Conservation (phyloP, 1,139 yeast genomes). For the Scheffersomyces illinoinensis region DNA sequence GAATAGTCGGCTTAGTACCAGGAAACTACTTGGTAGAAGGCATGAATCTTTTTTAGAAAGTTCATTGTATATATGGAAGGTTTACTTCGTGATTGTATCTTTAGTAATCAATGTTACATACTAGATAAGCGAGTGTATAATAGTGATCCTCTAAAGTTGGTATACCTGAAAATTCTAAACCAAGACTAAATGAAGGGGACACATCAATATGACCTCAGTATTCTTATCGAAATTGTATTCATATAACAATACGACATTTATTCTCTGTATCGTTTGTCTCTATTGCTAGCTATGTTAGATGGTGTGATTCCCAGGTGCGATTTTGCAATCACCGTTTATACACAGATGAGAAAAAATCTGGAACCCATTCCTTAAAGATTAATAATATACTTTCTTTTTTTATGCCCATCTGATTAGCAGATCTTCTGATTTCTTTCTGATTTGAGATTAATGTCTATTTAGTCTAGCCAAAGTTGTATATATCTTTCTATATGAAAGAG, state of each 20-base stretch:
- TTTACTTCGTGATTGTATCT: not conserved
- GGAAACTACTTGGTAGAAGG: conserved; percentile 59
- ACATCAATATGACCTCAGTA: not conserved
- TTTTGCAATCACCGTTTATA: not conserved
- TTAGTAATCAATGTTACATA: not conserved
- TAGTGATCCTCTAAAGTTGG: not conserved
- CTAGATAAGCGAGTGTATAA: not conserved
- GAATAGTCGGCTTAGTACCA: conserved; percentile 73
- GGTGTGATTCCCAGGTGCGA: not conserved
- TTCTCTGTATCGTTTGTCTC: not conserved
- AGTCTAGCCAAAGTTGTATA: not conserved
- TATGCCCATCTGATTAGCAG: not conserved
- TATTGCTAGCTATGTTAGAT: not conserved
- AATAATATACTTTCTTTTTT: no score
- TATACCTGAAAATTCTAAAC: not conserved
- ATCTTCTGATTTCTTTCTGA: not conserved
- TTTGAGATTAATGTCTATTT: not conserved
- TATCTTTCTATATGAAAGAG: not conserved
- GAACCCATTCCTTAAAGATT: not conserved
- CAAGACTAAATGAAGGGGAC: not conserved
- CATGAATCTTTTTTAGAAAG: conserved; percentile 9
- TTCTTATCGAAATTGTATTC: not conserved
- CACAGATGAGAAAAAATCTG: not conserved
- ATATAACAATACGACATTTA: not conserved
- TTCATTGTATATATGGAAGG: not conserved